Conservation (phyloP, 1,139 yeast species). For the Meyerozyma elateridarum region DNA sequence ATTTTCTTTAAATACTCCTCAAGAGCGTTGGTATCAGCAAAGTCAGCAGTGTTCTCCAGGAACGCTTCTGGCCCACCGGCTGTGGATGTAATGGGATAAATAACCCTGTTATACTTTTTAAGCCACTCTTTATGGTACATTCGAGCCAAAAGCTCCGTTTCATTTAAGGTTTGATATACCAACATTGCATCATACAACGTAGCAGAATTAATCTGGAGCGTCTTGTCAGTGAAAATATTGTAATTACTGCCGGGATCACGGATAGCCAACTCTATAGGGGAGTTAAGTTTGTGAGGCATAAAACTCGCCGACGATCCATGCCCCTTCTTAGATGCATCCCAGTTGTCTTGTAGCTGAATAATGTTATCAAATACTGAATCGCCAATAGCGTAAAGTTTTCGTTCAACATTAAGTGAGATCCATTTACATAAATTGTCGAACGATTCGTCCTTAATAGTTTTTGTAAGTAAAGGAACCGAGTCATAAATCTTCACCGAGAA, state of each 20-base stretch:
- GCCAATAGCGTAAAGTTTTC: slow-evolving; percentile 60
- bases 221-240: slow-evolving; percentile 42
- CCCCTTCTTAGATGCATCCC: slow-evolving; percentile 42
- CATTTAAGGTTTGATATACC: slow-evolving; percentile 73
- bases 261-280: slow-evolving; percentile 77
- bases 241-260: slow-evolving; percentile 50
- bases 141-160: slow-evolving; percentile 52
- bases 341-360: slow-evolving; percentile 48
- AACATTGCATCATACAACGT: slow-evolving; percentile 79
- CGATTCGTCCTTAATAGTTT: slow-evolving; percentile 75
- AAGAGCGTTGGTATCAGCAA: slow-evolving; percentile 28
- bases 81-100: slow-evolving; percentile 54
- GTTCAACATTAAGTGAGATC: slow-evolving; percentile 59
- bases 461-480: slow-evolving; percentile 74
- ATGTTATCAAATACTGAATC: slow-evolving; percentile 52
- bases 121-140: slow-evolving; percentile 71
- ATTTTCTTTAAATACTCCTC: slow-evolving; percentile 58
- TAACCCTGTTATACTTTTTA: slow-evolving; percentile 66
- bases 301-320: slow-evolving; percentile 29
- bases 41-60: slow-evolving; percentile 15
- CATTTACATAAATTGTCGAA: slow-evolving; percentile 69
- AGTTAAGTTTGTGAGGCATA: slow-evolving; percentile 65
- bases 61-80: slow-evolving; percentile 12
- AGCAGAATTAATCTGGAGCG: slow-evolving; percentile 51
- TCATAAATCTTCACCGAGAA: slow-evolving; percentile 69